Percentiles rank a stretch among this genome's conserved stretches.
phyloP scores from a whole-genome alignment of 2,329 filamentous ascomycete species.

The Diaporthe helianthi region DNA sequence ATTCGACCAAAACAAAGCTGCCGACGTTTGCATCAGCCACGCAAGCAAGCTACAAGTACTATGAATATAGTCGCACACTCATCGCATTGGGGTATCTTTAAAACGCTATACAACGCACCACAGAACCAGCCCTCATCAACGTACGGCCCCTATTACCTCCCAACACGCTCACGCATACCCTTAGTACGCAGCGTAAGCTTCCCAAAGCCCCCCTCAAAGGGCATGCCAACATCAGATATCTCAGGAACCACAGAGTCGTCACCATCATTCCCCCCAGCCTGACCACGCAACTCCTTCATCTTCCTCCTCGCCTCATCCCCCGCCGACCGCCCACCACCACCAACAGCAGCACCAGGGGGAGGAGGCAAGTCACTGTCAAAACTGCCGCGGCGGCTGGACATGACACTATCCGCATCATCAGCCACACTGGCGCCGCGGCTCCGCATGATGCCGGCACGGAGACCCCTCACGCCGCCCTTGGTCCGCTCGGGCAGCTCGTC shows the following conservation, averaged over 20 bases:
- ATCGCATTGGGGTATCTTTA: slow-evolving; percentile 31
- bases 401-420: slow-evolving; percentile 49
- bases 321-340: not conserved
- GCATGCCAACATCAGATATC: slow-evolving; percentile 43
- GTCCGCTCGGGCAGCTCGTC: slow-evolving; percentile 68
- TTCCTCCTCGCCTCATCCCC: slow-evolving; percentile 51
- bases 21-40: too few species aligned
- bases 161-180: slow-evolving; percentile 59
- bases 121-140: not conserved
- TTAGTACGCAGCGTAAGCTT: slow-evolving; percentile 63
- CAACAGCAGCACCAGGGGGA: too few species aligned
- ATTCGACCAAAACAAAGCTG: too few species aligned
- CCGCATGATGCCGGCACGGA: slow-evolving; percentile 59
- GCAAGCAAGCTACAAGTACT: not conserved
- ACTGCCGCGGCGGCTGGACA: slow-evolving; percentile 52
- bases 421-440: slow-evolving; percentile 43
- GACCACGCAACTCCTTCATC: slow-evolving; percentile 40
- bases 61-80: not conserved
- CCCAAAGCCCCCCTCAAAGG: slow-evolving; percentile 54
- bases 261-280: not conserved
- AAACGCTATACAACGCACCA: not conserved
- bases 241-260: slow-evolving; percentile 32
- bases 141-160: slow-evolving; percentile 26
- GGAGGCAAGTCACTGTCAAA: slow-evolving; percentile 50
- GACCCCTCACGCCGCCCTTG: slow-evolving; percentile 64